Percentiles rank a stretch among this genome's conserved stretches.
These are phyloP conservation scores for Hericium coralloides DNA, from an alignment of 768 basidiomycete species.

Conservation along the genomic window DNA sequence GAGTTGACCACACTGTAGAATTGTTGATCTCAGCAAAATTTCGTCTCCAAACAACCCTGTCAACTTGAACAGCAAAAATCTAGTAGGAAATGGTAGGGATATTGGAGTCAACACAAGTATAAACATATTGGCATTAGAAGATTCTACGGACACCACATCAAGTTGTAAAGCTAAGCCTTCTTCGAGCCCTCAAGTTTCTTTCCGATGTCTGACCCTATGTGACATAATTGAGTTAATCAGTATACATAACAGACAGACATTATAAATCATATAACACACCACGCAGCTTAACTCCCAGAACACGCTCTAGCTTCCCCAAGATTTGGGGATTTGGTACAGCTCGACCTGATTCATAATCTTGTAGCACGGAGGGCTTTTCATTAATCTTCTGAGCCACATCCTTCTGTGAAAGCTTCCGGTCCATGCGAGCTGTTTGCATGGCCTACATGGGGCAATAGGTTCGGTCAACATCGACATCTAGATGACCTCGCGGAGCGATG, in stretches of 20 bases:
- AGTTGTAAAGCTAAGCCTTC: constrained; percentile 43
- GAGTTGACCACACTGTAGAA: too few relatives aligned
- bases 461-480: not conserved
- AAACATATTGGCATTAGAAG: too few relatives aligned
- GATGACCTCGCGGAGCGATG: not conserved
- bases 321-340: constrained; percentile 84
- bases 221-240: constrained; percentile 6
- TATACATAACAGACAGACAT: not conserved
- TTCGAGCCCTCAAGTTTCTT: constrained; percentile 77
- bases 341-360: constrained; percentile 84
- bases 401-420: constrained; percentile 79
- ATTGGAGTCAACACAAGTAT: too few relatives aligned
- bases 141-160: too few relatives aligned
- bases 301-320: constrained; percentile 81
- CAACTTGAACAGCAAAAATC: too few relatives aligned
- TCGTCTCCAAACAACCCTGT: too few relatives aligned
- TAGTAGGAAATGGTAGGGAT: too few relatives aligned
- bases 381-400: constrained; percentile 90
- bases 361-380: constrained; percentile 81
- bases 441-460: constrained; percentile 36
- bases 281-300: constrained; percentile 80
- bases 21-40: too few relatives aligned
- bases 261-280: constrained; percentile 36
- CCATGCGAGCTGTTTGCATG: constrained; percentile 73
- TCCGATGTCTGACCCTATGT: constrained; percentile 68